Percentiles rank a stretch among this genome's conserved stretches.
Conservation (phyloP, 108 stramenopile genomes). For the Cyclotella distinguenda region DNA sequence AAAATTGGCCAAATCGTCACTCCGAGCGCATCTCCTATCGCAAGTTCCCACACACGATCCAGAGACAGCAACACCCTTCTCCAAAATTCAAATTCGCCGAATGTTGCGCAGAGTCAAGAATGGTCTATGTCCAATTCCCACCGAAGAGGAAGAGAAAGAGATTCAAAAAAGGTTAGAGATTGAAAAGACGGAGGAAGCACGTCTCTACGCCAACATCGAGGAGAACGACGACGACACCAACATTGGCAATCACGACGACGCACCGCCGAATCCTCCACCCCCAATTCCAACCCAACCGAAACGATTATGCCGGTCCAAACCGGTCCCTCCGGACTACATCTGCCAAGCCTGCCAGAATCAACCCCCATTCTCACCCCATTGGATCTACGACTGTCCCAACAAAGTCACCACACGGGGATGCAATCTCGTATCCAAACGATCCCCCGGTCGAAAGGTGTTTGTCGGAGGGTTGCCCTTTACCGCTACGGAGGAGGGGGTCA, state of each 20-base stretch:
- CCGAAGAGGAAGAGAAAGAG: conserved; percentile 72
- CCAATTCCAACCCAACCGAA: conserved; percentile 47
- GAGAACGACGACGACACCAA: conserved; percentile 22
- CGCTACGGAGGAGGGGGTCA: conserved; percentile 57
- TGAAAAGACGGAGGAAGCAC: conserved; percentile 54
- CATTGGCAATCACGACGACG: conserved; percentile 17
- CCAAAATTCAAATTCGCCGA: conserved; percentile 79
- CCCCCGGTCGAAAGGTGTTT: conserved; percentile 75
- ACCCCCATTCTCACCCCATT: conserved; percentile 59
- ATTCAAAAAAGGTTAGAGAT: conserved; percentile 55
- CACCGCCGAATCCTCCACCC: conserved; percentile 8
- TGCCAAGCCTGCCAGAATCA: conserved; percentile 85
- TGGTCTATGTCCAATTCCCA: conserved; percentile 72
- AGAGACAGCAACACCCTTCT: conserved; percentile 66
- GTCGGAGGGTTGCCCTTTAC: conserved; percentile 85
- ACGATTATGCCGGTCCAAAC: conserved; percentile 71
- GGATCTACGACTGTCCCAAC: conserved; percentile 89
- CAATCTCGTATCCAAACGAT: conserved; percentile 64
- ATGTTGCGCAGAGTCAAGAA: conserved; percentile 84
- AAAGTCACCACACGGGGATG: conserved; percentile 71
- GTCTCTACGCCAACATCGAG: conserved; percentile 33
- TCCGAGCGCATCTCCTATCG: conserved; percentile 9
- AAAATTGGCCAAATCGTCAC: conserved; percentile 22
- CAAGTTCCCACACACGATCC: conserved; percentile 41
- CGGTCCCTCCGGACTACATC: conserved; percentile 78